Percentiles rank a stretch among this genome's conserved stretches.
Evolutionary conservation across 2,329 filamentous ascomycete species (phyloP).

Genomic region (Penicillium thymicola): DNA sequence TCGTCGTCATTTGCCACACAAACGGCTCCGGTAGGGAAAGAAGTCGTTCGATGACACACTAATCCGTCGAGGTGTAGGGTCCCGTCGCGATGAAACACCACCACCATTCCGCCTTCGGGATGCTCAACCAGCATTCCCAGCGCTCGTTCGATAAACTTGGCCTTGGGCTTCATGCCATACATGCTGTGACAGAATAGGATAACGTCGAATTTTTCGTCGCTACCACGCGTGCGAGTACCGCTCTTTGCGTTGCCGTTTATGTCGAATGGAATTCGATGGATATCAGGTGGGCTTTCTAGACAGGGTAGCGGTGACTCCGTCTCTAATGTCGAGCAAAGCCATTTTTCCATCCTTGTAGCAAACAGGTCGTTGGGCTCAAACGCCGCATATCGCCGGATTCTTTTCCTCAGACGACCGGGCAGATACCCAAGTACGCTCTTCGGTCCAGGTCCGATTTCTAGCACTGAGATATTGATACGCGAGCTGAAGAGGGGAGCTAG

Average conservation of each 20-base stretch:
- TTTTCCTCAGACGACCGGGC: conserved; percentile 39
- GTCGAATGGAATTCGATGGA: conserved; percentile 10
- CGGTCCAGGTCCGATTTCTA: conserved; percentile 61
- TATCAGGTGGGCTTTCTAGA: conserved; percentile 3
- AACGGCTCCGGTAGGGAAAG: conserved; percentile 47
- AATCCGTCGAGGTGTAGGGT: conserved; percentile 48
- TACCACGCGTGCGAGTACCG: conserved; percentile 18
- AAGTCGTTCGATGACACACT: conserved; percentile 47
- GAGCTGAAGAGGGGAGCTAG: conserved; percentile 44
- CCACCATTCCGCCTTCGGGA: conserved; percentile 42
- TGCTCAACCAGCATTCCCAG: conserved; percentile 47
- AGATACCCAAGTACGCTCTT: conserved; percentile 53
- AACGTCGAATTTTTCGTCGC: conserved; percentile 49
- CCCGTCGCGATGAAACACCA: conserved; percentile 56
- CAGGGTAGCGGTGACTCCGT: conserved; percentile 21
- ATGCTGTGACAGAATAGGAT: conserved; percentile 63
- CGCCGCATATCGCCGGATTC: conserved; percentile 52
- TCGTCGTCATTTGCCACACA: conserved; percentile 47
- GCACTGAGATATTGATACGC: conserved; percentile 47
- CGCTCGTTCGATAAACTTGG: conserved; percentile 45
- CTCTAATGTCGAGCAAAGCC: conserved; percentile 34
- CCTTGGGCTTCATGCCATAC: conserved; percentile 57
- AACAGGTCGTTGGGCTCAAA: conserved; percentile 54
- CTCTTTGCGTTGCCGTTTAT: conserved; percentile 22
- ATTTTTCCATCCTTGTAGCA: conserved; percentile 44